Evolutionary conservation across 306 rosid genomes (phyloP).

Genomic region (Cucumis melo): DNA sequence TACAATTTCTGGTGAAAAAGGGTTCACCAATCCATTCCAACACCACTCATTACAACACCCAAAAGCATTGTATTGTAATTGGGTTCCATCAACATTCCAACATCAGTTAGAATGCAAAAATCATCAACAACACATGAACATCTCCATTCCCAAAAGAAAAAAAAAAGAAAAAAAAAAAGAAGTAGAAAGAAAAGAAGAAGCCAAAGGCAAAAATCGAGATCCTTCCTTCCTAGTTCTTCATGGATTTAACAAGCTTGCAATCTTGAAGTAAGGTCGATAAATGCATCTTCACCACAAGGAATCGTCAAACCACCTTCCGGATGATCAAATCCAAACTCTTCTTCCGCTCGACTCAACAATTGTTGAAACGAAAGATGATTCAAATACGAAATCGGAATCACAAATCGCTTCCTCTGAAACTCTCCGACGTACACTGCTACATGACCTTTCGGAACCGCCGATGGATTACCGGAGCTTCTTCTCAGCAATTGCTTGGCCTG

Average conservation of each 20-base stretch:
- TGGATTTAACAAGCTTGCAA: neutral
- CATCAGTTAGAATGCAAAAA: slow-evolving; percentile 2
- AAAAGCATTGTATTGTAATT: neutral
- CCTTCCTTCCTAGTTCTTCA: neutral
- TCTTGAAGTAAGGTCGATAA: slow-evolving; percentile 4
- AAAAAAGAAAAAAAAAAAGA: no score
- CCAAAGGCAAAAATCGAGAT: neutral
- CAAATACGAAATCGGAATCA: slow-evolving; percentile 12
- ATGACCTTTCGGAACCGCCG: slow-evolving; percentile 12
- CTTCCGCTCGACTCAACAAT: slow-evolving; percentile 6
- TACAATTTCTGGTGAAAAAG: neutral
- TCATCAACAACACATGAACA: neutral
- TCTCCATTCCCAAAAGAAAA: neutral
- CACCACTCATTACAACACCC: slow-evolving; percentile 1
- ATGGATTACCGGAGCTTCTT: neutral
- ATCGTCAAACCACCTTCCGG: slow-evolving; percentile 9
- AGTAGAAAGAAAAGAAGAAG: no score
- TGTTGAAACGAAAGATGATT: slow-evolving; percentile 17
- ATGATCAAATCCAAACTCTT: slow-evolving; percentile 16
- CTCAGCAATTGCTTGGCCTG: slow-evolving; percentile 4
- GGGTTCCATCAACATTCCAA: slow-evolving; percentile 7
- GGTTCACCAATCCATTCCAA: neutral
- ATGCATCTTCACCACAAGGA: slow-evolving; percentile 5
- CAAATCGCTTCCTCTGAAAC: slow-evolving; percentile 5
- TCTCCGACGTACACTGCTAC: slow-evolving; percentile 21